Evolutionary conservation across 805 yeast genomes (phyloP).

Genomic region (Wickerhamiella sergipiensis): DNA sequence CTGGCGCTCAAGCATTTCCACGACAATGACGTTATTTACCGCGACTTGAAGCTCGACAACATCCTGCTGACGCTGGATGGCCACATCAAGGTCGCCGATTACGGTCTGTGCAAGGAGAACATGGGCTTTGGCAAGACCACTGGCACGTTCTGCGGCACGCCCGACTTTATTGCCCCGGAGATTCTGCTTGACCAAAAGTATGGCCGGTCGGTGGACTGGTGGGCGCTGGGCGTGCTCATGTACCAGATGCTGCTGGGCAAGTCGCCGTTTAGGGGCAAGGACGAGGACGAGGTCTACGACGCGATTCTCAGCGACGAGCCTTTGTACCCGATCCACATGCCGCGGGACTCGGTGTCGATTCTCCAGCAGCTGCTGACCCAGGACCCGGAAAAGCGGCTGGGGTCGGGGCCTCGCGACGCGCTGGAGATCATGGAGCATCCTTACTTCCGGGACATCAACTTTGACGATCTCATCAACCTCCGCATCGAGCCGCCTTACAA

Average conservation of each 20-base stretch:
- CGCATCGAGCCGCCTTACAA: slow-evolving; percentile 77
- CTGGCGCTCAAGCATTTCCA: slow-evolving; percentile 86
- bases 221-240: slow-evolving; percentile 96
- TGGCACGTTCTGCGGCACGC: slow-evolving; percentile 91
- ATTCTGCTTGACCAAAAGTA: slow-evolving; percentile 85
- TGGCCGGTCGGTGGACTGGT: slow-evolving; percentile 95
- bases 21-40: slow-evolving; percentile 87
- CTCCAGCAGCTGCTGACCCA: slow-evolving; percentile 82
- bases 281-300: slow-evolving; percentile 91
- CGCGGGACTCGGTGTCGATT: slow-evolving; percentile 87
- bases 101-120: slow-evolving; percentile 90
- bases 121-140: slow-evolving; percentile 74
- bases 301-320: slow-evolving; percentile 96
- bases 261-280: slow-evolving; percentile 95
- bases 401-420: slow-evolving; percentile 81
- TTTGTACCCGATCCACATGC: slow-evolving; percentile 92
- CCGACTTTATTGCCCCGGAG: slow-evolving; percentile 99
- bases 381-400: slow-evolving; percentile 74
- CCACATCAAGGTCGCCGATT: slow-evolving; percentile 92
- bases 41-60: slow-evolving; percentile 92
- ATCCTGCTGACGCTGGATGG: slow-evolving; percentile 81
- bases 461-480: slow-evolving; percentile 66
- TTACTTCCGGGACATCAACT: slow-evolving; percentile 78
- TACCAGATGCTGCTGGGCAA: slow-evolving; percentile 95
- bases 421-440: slow-evolving; percentile 90